Evolutionary conservation across 2,329 filamentous ascomycete genomes (phyloP).

Genomic region (Claviceps sp.): DNA sequence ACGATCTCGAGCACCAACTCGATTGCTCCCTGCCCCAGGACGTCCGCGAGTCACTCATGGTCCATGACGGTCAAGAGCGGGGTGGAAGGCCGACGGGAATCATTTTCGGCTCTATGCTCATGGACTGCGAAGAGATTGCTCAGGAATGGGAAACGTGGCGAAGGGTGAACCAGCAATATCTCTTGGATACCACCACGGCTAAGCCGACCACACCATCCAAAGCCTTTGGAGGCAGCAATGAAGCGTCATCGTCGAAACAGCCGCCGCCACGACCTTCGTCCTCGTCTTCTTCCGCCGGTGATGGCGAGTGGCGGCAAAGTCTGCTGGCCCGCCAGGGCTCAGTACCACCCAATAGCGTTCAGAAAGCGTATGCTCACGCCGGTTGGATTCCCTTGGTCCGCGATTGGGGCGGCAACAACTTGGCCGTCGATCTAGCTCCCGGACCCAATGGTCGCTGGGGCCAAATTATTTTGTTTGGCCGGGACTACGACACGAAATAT

Average conservation of each 20-base stretch:
- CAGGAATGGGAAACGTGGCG: slow-evolving; percentile 98
- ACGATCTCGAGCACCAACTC: slow-evolving; percentile 89
- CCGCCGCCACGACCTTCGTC: slow-evolving; percentile 20
- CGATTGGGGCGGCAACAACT: slow-evolving; percentile 97
- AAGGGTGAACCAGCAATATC: slow-evolving; percentile 79
- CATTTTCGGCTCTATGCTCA: slow-evolving; percentile 84
- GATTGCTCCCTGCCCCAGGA: slow-evolving; percentile 91
- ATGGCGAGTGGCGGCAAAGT: slow-evolving; percentile 66
- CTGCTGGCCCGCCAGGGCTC: slow-evolving; percentile 75
- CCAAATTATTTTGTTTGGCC: slow-evolving; percentile 90
- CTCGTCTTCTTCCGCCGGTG: slow-evolving; percentile 32
- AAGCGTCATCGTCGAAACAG: slow-evolving; percentile 55
- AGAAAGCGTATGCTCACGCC: slow-evolving; percentile 85
- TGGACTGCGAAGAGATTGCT: slow-evolving; percentile 96
- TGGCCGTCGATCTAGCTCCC: slow-evolving; percentile 84
- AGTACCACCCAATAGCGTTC: slow-evolving; percentile 72
- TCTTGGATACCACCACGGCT: slow-evolving; percentile 45
- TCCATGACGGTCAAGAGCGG: slow-evolving; percentile 95
- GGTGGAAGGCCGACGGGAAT: slow-evolving; percentile 83
- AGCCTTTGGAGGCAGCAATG: slow-evolving; percentile 50
- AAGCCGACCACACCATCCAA: slow-evolving; percentile 56
- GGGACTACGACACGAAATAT: slow-evolving; percentile 98
- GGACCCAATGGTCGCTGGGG: slow-evolving; percentile 87
- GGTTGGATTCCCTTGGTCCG: slow-evolving; percentile 92
- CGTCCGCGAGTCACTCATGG: slow-evolving; percentile 76